A percentile compares a stretch with the other conserved stretches of the same genome.
Evolutionary conservation across 1,284 basidiomycete species (phyloP).

Genomic region (Tremellales sp.): DNA sequence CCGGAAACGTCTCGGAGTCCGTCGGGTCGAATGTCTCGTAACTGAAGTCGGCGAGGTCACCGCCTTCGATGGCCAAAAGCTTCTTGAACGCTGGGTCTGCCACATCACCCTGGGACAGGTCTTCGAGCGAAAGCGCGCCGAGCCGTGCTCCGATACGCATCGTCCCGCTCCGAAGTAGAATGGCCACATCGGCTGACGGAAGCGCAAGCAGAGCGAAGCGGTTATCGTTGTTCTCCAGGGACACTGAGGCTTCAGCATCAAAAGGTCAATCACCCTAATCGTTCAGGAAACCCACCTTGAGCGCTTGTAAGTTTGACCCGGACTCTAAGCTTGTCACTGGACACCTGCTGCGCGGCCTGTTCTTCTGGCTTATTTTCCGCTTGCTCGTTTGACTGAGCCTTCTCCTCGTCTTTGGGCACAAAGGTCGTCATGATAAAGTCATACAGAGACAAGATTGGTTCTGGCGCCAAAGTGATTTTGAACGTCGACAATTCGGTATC

Average conservation of each 20-base stretch:
- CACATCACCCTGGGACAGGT: constrained; percentile 65
- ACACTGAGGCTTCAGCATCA: constrained; percentile 56
- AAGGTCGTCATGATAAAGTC: constrained; percentile 99
- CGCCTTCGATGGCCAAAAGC: constrained; percentile 89
- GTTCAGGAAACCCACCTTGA: constrained; percentile 56
- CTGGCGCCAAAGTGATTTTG: constrained; percentile 82
- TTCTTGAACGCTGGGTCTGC: constrained; percentile 69
- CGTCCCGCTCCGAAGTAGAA: constrained; percentile 70
- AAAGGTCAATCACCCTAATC: not conserved
- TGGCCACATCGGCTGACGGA: constrained; percentile 83
- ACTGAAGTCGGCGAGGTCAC: constrained; percentile 90
- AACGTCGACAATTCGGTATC: constrained; percentile 90
- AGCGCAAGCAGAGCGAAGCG: constrained; percentile 82
- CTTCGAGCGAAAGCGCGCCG: constrained; percentile 78
- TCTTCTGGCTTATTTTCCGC: constrained; percentile 11
- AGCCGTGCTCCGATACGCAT: constrained; percentile 79
- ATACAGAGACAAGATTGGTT: constrained; percentile 86
- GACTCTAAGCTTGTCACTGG: constrained; percentile 69
- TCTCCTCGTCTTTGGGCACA: constrained; percentile 56
- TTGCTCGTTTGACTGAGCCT: constrained; percentile 23
- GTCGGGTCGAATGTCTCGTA: constrained; percentile 83
- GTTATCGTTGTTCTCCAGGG: constrained; percentile 71
- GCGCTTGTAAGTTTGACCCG: constrained; percentile 83
- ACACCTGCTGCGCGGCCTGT: constrained; percentile 10
- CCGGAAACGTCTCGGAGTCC: constrained; percentile 62